Base-by-base conservation (phyloP, 305 asterid species). In the Fraxinus xanthoxyloides region DNA sequence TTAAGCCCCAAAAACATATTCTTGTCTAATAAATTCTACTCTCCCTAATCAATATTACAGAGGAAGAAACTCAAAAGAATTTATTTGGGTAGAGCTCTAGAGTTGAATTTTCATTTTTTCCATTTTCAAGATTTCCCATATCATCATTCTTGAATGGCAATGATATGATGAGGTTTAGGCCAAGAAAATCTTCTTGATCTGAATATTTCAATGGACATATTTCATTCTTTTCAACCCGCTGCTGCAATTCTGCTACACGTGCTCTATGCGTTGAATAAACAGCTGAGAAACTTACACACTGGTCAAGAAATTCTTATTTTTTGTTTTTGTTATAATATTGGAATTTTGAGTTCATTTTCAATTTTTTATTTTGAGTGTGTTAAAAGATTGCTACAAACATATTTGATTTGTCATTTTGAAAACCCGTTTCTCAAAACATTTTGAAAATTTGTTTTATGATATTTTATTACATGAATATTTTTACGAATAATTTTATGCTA, bases 61-160 rank as follows among this genome's bases (percentile, higher is more conserved):
- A 0, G 90, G 89, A 75, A 90, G 90, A 81, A 88, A 90, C 87
- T 88, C 90, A 70, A 87, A 75, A 75, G 77, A 87, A 90, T 80
- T 87, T 75, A 76, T 73, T 84, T 32, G 93, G 92, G 63, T 88
- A 88, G 19, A 90, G 89, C 84, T 86, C 82, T 12, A 90, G 90
- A 0, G 88, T 88, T 74, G 56, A 83, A 54, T 75, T 77, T 63
- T 75, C 84, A n/a, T 46, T 70, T 31, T 31, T 75, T 48, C 82
- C 88, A 75, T 63, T 24, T 21, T 38, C 86, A 32, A 46, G 10
- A 24, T 63, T 35, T 10, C 30, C 79, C 3, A 65, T 40, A 79
- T 63, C 79, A 35, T 79, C 88, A 24, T 24, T 84, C 31, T 54
- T 81, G 9, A 82, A 40, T 5, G 84, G 43, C 80, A 76, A 40